These are phyloP conservation scores for Pichia sp. DNA, from an alignment of 1,139 yeast genomes.

Conservation along the genomic window DNA sequence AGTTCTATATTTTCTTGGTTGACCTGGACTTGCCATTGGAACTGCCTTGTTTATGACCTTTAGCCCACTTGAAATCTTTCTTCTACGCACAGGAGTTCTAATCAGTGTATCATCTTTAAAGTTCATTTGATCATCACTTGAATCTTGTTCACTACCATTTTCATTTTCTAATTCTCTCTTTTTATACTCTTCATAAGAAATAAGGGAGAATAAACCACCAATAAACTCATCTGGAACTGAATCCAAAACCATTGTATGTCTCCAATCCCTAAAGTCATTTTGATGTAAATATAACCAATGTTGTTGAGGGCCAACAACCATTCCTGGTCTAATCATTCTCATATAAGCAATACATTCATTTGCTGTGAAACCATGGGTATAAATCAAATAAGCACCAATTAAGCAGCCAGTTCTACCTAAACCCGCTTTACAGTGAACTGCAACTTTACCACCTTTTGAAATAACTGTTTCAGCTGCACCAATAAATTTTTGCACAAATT, in stretches of 20 bases:
- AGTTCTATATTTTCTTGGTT: constrained; percentile 65
- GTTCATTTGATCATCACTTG: constrained; percentile 17
- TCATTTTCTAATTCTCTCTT: constrained; percentile 38
- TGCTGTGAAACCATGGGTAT: constrained; percentile 95
- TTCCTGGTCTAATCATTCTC: constrained; percentile 95
- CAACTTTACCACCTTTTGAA: constrained; percentile 80
- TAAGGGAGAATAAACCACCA: constrained; percentile 72
- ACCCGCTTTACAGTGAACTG: constrained; percentile 98
- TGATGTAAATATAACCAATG: constrained; percentile 97
- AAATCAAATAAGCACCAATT: constrained; percentile 93
- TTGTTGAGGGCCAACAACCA: constrained; percentile 99
- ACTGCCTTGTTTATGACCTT: constrained; percentile 63
- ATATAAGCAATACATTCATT: constrained; percentile 93
- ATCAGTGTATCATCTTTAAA: constrained; percentile 33
- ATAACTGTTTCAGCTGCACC: constrained; percentile 94
- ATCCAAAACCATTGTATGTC: constrained; percentile 83
- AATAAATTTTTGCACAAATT: constrained; percentile 81
- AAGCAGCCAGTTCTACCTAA: constrained; percentile 96
- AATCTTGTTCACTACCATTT: constrained; percentile 24
- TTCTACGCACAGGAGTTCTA: constrained; percentile 67
- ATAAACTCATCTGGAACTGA: constrained; percentile 62
- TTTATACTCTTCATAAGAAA: constrained; percentile 50
- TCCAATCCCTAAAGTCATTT: constrained; percentile 93
- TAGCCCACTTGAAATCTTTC: constrained; percentile 63
- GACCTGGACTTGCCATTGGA: constrained; percentile 93